A percentile compares a stretch with the other conserved stretches of the same genome.
Evolutionary conservation across 108 stramenopile genomes (phyloP).

Genomic region (Fragilaria crotonensis): DNA sequence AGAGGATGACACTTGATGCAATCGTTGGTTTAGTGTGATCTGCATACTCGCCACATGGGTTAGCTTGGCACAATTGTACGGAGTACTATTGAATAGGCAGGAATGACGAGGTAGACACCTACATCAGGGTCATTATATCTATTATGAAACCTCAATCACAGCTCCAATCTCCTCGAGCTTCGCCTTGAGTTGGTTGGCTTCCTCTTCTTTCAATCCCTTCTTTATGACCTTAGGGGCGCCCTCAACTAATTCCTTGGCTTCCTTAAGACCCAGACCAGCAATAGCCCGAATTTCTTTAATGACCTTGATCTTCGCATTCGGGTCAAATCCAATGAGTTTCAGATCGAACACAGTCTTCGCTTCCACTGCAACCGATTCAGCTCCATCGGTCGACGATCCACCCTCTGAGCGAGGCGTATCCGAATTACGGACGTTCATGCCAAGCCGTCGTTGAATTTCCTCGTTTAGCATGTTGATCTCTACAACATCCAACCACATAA

Average conservation of each 20-base stretch:
- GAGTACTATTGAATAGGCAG: no score
- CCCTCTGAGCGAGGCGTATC: slow-evolving; percentile 6
- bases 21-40: no score
- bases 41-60: no score
- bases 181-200: slow-evolving; percentile 78
- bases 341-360: slow-evolving; percentile 76
- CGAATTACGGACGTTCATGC: slow-evolving; percentile 41
- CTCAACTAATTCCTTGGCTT: slow-evolving; percentile 93
- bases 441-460: slow-evolving; percentile 65
- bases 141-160: slow-evolving; percentile 65
- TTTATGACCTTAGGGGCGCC: slow-evolving; percentile 65
- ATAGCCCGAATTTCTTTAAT: slow-evolving; percentile 90
- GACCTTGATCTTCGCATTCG: slow-evolving; percentile 92
- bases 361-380: slow-evolving; percentile 30
- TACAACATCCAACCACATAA: slow-evolving; percentile 78
- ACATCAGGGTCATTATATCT: not conserved
- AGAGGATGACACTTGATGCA: no score
- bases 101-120: no score
- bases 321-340: slow-evolving; percentile 84
- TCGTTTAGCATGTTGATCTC: slow-evolving; percentile 71
- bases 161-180: slow-evolving; percentile 79
- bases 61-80: not conserved
- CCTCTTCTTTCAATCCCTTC: slow-evolving; percentile 74
- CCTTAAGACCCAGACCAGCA: slow-evolving; percentile 86
- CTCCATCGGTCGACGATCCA: slow-evolving; percentile 15